Base-by-base conservation (phyloP, 371 early-diverging fungal species). In the Actinomucor elegans region DNA sequence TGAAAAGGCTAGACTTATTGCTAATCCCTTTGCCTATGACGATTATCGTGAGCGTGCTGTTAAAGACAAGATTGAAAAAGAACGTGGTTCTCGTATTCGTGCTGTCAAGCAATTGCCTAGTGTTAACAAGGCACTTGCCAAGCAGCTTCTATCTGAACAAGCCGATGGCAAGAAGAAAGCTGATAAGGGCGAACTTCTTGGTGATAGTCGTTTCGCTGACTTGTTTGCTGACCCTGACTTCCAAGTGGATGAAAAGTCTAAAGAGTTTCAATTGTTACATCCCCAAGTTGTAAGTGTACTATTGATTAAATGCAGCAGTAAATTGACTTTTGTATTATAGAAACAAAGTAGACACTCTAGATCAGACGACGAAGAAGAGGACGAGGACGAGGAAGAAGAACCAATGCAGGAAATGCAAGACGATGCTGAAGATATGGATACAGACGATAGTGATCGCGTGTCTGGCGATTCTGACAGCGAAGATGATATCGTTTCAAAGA, bases 21-120 rank as follows among this genome's bases (percentile, higher is more conserved):
- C 96, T 48, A 94, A 96, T 71, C 98, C 98, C 48, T 97, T 97
- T 68, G 96, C 93, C n/a, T 97, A 90, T 69, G 93, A 94, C 15
- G 96, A 95, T 55, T 93, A 93, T 77, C 80, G 85, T 42, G 75
- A 86, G 62, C 80, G 82, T 21, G 74, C 78, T 18, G 87, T 96
- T 32, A 83, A 86, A 48, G 88, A 91, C 42, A 89, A 89, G 67
- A 63, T 97, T 52, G 94, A 91, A 41, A 87, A 94, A 76, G 87
- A 94, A 55, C 81, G 91, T 50, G 87, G 73, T n/a, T 87, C 90
- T 31, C 90, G 98, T 61, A 97, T 98, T 69, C 85, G 90, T 24
- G 90, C 90, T 44, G 88, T 80, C 46, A 87, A 87, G 59, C 90
- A 91, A 65, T 67, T 95, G 45, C 96, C 96, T 40, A 89, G 92